Evolutionary conservation across 2,329 filamentous ascomycete species (phyloP).

Genomic region (Penicillium decumbens): DNA sequence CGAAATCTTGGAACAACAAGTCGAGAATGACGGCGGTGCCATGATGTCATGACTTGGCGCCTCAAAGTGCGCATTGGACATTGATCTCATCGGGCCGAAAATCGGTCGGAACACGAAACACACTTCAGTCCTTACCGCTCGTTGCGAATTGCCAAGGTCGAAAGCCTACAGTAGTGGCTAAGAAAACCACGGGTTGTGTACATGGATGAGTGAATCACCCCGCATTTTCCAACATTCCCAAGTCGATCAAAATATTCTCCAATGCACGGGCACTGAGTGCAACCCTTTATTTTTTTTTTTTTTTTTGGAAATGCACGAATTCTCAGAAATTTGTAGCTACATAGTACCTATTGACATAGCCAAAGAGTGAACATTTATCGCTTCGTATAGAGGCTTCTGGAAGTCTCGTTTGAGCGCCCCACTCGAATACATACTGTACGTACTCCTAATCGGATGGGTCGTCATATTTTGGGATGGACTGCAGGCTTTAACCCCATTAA

Average conservation of each 20-base stretch:
- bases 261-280: not conserved
- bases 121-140: not conserved
- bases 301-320: too few species aligned
- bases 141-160: not conserved
- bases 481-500: too few species aligned
- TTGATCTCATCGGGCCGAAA: conserved; percentile 1
- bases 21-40: conserved; percentile 4
- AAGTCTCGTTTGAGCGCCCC: too few species aligned
- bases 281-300: too few species aligned
- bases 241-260: not conserved
- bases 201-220: not conserved
- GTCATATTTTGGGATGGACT: too few species aligned
- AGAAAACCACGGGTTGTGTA: not conserved
- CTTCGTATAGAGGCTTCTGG: too few species aligned
- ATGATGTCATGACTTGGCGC: conserved; percentile 20
- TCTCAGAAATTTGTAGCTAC: too few species aligned
- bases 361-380: too few species aligned
- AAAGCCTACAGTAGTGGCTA: too few species aligned
- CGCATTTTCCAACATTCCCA: not conserved
- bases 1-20: not conserved
- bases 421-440: too few species aligned
- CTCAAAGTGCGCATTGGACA: not conserved
- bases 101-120: not conserved
- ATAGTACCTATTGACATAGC: too few species aligned
- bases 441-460: too few species aligned